phyloP scores from a whole-genome alignment of 495 filamentous ascomycete species.

The Tuber borchii region DNA sequence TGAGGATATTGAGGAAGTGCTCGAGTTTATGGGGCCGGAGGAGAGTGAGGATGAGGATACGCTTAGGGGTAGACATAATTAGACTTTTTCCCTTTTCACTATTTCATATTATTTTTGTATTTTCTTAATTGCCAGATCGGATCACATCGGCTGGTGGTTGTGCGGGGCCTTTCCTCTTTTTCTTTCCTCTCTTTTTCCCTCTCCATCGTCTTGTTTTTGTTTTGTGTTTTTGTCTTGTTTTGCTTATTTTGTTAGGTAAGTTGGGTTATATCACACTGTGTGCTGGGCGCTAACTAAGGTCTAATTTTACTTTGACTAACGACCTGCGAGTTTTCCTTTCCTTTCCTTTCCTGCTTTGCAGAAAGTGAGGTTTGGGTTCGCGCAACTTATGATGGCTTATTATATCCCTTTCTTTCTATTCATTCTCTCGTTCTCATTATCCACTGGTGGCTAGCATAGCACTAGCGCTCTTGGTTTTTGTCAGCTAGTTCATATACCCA shows the following conservation, averaged over 20 bases:
- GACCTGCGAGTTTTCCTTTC: background rate
- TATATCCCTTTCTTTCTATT: background rate
- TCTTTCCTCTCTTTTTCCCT: too few species aligned
- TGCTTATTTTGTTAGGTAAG: background rate
- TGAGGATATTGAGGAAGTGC: slow-evolving; percentile 60
- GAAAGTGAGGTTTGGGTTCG: background rate
- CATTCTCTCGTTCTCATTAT: background rate
- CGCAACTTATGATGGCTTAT: background rate
- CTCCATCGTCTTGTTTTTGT: background rate
- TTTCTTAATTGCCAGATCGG: background rate
- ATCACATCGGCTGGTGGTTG: background rate
- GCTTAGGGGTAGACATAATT: slow-evolving; percentile 41
- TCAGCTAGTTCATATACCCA: background rate
- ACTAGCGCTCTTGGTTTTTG: background rate
- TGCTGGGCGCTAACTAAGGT: background rate
- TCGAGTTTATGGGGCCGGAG: slow-evolving; percentile 34
- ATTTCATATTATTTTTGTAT: background rate
- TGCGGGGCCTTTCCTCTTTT: background rate
- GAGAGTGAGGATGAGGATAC: slow-evolving; percentile 45
- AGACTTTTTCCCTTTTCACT: background rate
- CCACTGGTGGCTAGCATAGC: background rate
- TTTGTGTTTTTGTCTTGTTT: background rate
- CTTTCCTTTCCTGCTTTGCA: background rate
- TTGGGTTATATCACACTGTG: background rate
- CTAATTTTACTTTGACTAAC: background rate